Conservation (phyloP, 352 stramenopile genomes). For the Phytophthora chlamydospora region DNA sequence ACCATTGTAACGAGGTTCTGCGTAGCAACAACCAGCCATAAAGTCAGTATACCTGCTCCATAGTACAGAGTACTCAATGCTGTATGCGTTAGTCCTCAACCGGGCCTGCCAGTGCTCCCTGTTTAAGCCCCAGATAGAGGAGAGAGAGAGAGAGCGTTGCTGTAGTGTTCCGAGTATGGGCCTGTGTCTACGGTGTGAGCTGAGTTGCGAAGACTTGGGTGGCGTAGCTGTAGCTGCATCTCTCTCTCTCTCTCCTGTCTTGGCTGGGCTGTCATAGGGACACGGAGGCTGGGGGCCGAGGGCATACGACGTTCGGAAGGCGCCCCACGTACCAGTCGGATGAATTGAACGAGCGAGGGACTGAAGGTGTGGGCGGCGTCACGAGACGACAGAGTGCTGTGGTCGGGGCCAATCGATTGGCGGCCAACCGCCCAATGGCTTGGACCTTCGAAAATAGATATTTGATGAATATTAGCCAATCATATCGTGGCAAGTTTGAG, state of each 20-base stretch:
- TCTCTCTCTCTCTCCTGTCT: conserved; percentile 8
- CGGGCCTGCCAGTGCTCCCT: conserved; percentile 1
- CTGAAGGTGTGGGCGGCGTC: conserved; percentile 71
- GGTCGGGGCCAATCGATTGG: conserved; percentile 78
- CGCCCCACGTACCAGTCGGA: conserved; percentile 78
- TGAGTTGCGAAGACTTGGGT: conserved; percentile 17
- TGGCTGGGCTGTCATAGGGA: conserved; percentile 3
- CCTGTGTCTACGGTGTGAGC: conserved; percentile 9
- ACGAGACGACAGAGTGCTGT: conserved; percentile 17
- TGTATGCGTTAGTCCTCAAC: too few species aligned
- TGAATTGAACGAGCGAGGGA: conserved; percentile 90
- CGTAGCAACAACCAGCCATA: conserved; percentile 6
- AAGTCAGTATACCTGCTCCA: conserved; percentile 19
- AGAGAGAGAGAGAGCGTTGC: conserved; percentile 4
- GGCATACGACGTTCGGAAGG: conserved; percentile 1
- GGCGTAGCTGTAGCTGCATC: neutral
- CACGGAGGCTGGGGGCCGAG: neutral
- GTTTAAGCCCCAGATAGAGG: neutral
- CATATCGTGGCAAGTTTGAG: conserved; percentile 7
- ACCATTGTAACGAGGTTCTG: conserved; percentile 91
- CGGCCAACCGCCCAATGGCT: conserved; percentile 49
- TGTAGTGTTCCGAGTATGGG: neutral
- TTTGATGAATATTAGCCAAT: conserved; percentile 16
- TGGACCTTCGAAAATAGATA: conserved; percentile 35
- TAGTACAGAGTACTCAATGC: neutral